phyloP scores from a whole-genome alignment of 345 rosid species.

The Streptanthus diversifolius region DNA sequence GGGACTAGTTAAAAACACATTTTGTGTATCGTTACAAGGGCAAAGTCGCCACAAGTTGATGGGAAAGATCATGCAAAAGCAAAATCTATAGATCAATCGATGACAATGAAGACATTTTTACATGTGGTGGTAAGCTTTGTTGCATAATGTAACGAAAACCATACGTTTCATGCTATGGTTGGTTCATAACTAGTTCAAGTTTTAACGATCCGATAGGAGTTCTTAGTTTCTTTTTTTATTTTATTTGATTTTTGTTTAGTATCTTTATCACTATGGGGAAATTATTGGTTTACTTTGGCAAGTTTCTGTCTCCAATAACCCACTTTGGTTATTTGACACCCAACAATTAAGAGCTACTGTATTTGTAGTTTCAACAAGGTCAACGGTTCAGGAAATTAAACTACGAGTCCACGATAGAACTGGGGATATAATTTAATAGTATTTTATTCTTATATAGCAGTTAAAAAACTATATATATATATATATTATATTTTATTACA shows the following conservation, averaged over 20 bases:
- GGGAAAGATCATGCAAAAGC: slow-evolving; percentile 37
- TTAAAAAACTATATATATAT: neutral
- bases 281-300: slow-evolving; percentile 25
- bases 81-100: slow-evolving; percentile 30
- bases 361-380: slow-evolving; percentile 21
- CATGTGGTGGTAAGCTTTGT: slow-evolving; percentile 25
- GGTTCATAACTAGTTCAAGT: slow-evolving; percentile 37
- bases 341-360: neutral
- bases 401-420: neutral
- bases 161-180: slow-evolving; percentile 47
- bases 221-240: neutral
- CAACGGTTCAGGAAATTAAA: slow-evolving; percentile 19
- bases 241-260: neutral
- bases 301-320: slow-evolving; percentile 2
- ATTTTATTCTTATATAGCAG: neutral
- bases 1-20: slow-evolving; percentile 38
- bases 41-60: slow-evolving; percentile 56
- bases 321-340: slow-evolving; percentile 23
- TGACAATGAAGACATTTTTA: slow-evolving; percentile 37
- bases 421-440: neutral
- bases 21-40: slow-evolving; percentile 35
- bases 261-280: slow-evolving; percentile 4
- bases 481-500: neutral
- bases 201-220: slow-evolving; percentile 21
- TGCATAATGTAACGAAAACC: slow-evolving; percentile 25